Conservation (phyloP, 176 grass and related monocot genomes). For the Oryza coarctata region DNA sequence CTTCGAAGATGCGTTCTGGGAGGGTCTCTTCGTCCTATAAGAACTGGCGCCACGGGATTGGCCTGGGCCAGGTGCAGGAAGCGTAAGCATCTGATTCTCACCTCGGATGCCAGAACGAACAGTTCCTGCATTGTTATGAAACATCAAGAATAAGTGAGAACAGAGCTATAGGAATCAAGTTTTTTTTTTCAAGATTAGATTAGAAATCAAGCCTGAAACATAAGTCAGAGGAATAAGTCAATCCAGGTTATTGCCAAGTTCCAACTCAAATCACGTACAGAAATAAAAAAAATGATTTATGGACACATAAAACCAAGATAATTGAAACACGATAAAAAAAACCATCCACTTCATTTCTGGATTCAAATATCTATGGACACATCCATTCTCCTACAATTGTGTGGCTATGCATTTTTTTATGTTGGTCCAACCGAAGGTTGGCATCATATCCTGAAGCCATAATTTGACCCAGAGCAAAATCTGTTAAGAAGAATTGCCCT, state of each 20-base stretch:
- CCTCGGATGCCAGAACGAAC: not conserved
- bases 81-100: constrained; percentile 21
- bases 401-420: not conserved
- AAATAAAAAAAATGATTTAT: not conserved
- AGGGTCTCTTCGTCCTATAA: not conserved
- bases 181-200: not conserved
- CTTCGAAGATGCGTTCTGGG: not conserved
- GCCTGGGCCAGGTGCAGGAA: constrained; percentile 39
- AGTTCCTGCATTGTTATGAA: constrained; percentile 25
- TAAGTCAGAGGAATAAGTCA: not conserved
- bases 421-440: not conserved
- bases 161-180: constrained; percentile 22
- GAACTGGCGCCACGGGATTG: constrained; percentile 28
- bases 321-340: not conserved
- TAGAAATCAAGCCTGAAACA: constrained; percentile 15
- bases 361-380: not conserved
- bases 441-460: not conserved
- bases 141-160: not conserved
- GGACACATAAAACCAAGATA: not conserved
- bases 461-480: not conserved
- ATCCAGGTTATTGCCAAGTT: not conserved
- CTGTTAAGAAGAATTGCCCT: not conserved
- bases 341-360: not conserved
- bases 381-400: not conserved
- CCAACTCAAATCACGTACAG: not conserved